A percentile compares a stretch with the other conserved stretches of the same genome.
Evolutionary conservation across 306 rosid genomes (phyloP).

Genomic region (Benincasa hispida): DNA sequence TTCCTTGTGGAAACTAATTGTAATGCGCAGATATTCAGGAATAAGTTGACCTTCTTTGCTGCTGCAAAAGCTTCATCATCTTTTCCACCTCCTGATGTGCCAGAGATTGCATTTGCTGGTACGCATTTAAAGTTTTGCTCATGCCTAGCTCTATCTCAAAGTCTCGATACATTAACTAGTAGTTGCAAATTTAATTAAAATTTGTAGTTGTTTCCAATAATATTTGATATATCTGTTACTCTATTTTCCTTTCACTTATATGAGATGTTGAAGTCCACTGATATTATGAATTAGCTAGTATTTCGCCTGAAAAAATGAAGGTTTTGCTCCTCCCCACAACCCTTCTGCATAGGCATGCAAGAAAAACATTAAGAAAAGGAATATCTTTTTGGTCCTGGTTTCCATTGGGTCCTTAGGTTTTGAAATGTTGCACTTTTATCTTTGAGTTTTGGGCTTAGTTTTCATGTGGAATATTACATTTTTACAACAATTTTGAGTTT

Average conservation of each 20-base stretch:
- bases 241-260: not conserved
- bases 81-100: conserved; percentile 77
- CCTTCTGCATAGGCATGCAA: too few relatives aligned
- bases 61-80: conserved; percentile 90
- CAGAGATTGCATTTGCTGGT: conserved; percentile 99
- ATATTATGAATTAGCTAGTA: not conserved
- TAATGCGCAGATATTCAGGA: conserved; percentile 51
- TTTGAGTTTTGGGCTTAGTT: too few relatives aligned
- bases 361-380: too few relatives aligned
- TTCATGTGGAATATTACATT: too few relatives aligned
- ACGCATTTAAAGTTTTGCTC: conserved; percentile 9
- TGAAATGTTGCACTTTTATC: too few relatives aligned
- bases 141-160: not conserved
- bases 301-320: not conserved
- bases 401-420: too few relatives aligned
- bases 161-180: not conserved
- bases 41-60: conserved; percentile 75
- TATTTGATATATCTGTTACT: not conserved
- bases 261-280: not conserved
- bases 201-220: not conserved
- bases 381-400: too few relatives aligned
- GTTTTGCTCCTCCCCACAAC: not conserved
- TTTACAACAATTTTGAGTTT: too few relatives aligned
- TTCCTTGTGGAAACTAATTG: conserved; percentile 7
- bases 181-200: not conserved